Evolutionary conservation across 192 early-diverging fungal species (phyloP), one percentile per base, ranked within the genome.

Genomic region (Coemansia asiatica): DNA sequence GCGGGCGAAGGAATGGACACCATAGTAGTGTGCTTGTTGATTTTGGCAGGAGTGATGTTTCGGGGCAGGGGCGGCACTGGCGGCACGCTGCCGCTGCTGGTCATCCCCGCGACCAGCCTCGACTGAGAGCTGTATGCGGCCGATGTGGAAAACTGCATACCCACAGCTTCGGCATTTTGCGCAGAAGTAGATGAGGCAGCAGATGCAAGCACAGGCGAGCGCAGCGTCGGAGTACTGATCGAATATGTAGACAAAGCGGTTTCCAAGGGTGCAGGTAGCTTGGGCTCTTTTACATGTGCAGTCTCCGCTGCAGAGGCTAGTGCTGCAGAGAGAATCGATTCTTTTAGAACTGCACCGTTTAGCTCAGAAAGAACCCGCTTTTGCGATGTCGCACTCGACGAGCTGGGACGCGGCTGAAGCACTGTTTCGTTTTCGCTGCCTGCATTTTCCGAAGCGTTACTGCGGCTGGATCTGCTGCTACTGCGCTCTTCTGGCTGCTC

Each of bases 31-130:
- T 50, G 27, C 55, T 57, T 31, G 54, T 49, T 27, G 55, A 4
- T 21, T 40, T 44, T 36, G 19, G 51, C n/a, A 40, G 31, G 53
- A 5, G 40, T 12, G 22, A 69, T 66, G 55, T 56, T 56, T 21
- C 21, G 23, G 6, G 76, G 76, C 36, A 79, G 76, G 35, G 70
- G 71, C 13, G 76, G 76, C 28, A 79, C 76, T 12, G 71, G 76
- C 49, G 76, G 57, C 21, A 60, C 31, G 60, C 47, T 50, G 46
- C 60, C 60, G 46, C 26, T 49, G 23, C 16, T 44, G 57, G 57
- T 57, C 16, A 31, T 31, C 2, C n/a, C 16, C n/a, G 56, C 31
- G 29, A 31, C 28, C 8, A n/a, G 9, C 29, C 56, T 57, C 26
- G 56, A 21, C 29, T 25, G 56, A 1, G 57, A 60, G 57, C 57